phyloP scores from a whole-genome alignment of 148 eudicot species.

The Hydrangea macrophylla region DNA sequence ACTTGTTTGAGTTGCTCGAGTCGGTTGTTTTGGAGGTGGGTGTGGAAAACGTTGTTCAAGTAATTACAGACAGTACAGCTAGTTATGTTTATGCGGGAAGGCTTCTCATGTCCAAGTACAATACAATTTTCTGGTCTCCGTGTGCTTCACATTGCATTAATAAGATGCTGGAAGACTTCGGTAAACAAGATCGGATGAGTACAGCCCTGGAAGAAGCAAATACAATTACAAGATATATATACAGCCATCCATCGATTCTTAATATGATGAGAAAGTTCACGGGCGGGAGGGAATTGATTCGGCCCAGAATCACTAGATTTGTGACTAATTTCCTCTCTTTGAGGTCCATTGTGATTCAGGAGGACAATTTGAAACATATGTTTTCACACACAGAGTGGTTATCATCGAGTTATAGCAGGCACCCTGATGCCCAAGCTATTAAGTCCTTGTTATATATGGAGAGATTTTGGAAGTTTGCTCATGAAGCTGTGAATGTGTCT shows the following conservation, averaged over 20 bases:
- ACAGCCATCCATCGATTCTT: conserved; percentile 26
- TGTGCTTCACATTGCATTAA: conserved; percentile 40
- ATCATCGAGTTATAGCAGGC: conserved; percentile 19
- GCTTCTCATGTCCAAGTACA: conserved; percentile 42
- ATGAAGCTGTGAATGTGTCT: conserved; percentile 32
- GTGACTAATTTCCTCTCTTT: conserved; percentile 30
- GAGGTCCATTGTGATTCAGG: conserved; percentile 31
- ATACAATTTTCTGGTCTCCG: conserved; percentile 45
- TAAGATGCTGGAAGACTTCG: conserved; percentile 34
- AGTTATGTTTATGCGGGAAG: conserved; percentile 32
- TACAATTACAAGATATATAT: conserved; percentile 23
- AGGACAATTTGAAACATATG: conserved; percentile 37
- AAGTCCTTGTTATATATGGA: conserved; percentile 25
- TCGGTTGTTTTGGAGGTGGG: conserved; percentile 34
- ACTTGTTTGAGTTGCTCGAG: conserved; percentile 29
- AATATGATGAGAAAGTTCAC: conserved; percentile 34
- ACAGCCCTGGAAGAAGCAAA: conserved; percentile 35
- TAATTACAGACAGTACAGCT: conserved; percentile 29
- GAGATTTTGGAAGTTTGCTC: conserved; percentile 36
- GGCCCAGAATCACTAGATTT: conserved; percentile 24
- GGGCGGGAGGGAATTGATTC: conserved; percentile 33
- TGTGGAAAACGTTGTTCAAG: conserved; percentile 31
- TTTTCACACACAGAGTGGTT: conserved; percentile 36
- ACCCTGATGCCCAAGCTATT: conserved; percentile 25
- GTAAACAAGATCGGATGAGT: conserved; percentile 33